Evolutionary conservation across 495 filamentous ascomycete species (phyloP).

Genomic region (Oidiodendron maius): DNA sequence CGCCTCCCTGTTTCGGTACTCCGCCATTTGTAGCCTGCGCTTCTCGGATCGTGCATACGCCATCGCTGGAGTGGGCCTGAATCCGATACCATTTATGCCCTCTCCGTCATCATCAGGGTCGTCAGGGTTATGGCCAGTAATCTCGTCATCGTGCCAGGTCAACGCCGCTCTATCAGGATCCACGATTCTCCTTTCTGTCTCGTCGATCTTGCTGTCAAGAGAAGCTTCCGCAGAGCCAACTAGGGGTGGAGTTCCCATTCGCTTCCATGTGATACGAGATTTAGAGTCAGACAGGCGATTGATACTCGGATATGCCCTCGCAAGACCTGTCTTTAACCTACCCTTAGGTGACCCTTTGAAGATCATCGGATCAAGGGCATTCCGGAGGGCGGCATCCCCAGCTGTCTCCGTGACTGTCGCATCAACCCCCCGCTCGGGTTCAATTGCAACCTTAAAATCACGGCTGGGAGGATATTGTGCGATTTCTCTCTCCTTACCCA

Average conservation of each 20-base stretch:
- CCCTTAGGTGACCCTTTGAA: slow-evolving; percentile 11
- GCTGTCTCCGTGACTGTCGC: slow-evolving; percentile 23
- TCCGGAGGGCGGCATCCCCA: slow-evolving; percentile 13
- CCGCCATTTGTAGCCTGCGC: slow-evolving; percentile 73
- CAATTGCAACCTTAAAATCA: slow-evolving; percentile 1
- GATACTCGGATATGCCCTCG: slow-evolving; percentile 31
- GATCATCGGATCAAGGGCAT: slow-evolving; percentile 16
- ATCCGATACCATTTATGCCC: slow-evolving; percentile 86
- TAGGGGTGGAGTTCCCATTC: slow-evolving; percentile 38
- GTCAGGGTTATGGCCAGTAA: slow-evolving; percentile 71
- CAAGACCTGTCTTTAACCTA: slow-evolving; percentile 17
- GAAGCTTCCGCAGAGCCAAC: slow-evolving; percentile 8
- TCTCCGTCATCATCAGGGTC: slow-evolving; percentile 74
- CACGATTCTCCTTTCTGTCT: slow-evolving; percentile 27
- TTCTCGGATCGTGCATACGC: slow-evolving; percentile 71
- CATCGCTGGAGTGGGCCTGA: slow-evolving; percentile 78
- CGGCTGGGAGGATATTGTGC: not conserved
- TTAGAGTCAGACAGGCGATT: slow-evolving; percentile 34
- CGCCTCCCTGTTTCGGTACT: slow-evolving; percentile 78
- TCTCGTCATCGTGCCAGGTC: slow-evolving; percentile 80
- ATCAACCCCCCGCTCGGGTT: slow-evolving; percentile 20
- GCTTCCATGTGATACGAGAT: slow-evolving; percentile 27
- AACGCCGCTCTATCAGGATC: slow-evolving; percentile 49
- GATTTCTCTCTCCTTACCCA: slow-evolving; percentile 4
- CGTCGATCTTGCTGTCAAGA: not conserved